Conservation (phyloP, 441 rosid species). For the Adansonia rubrostipa region DNA sequence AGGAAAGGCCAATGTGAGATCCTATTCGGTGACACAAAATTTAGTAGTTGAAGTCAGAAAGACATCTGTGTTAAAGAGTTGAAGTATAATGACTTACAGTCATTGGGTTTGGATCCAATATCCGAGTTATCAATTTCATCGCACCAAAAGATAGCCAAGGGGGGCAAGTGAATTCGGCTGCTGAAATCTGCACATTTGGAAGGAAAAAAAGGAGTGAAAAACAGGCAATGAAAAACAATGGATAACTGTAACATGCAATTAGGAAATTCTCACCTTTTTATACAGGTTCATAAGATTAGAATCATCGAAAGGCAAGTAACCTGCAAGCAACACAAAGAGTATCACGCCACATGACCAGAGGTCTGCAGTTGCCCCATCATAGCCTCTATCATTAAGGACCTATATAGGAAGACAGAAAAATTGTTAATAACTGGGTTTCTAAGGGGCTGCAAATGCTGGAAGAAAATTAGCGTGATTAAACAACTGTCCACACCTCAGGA, state of each 20-base stretch:
- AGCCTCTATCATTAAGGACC: constrained; percentile 96
- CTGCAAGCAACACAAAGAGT: constrained; percentile 96
- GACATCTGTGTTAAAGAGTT: not conserved
- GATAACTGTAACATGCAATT: constrained; percentile 26
- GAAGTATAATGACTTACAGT: constrained; percentile 57
- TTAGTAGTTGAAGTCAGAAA: not conserved
- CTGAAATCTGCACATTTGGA: constrained; percentile 62
- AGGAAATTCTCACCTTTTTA: constrained; percentile 76
- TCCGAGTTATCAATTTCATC: constrained; percentile 76
- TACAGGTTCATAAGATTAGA: constrained; percentile 89
- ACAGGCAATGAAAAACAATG: constrained; percentile 23
- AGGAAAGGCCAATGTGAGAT: not conserved
- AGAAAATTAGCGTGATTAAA: constrained; percentile 29
- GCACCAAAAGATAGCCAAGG: constrained; percentile 90
- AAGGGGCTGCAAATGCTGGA: not conserved
- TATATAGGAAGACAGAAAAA: constrained; percentile 24
- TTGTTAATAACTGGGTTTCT: too few relatives aligned
- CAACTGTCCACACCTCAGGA: constrained; percentile 71
- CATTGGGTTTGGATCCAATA: constrained; percentile 92
- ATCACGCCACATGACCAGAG: constrained; percentile 98
- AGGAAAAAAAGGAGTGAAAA: constrained; percentile 26
- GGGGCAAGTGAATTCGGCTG: constrained; percentile 87
- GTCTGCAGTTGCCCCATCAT: constrained; percentile 96
- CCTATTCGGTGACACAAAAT: too few relatives aligned
- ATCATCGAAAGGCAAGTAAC: constrained; percentile 99